A percentile compares a stretch with the other conserved stretches of the same genome.
Conservation (phyloP, 768 basidiomycete genomes). For the Xanthoconium stramineum region DNA sequence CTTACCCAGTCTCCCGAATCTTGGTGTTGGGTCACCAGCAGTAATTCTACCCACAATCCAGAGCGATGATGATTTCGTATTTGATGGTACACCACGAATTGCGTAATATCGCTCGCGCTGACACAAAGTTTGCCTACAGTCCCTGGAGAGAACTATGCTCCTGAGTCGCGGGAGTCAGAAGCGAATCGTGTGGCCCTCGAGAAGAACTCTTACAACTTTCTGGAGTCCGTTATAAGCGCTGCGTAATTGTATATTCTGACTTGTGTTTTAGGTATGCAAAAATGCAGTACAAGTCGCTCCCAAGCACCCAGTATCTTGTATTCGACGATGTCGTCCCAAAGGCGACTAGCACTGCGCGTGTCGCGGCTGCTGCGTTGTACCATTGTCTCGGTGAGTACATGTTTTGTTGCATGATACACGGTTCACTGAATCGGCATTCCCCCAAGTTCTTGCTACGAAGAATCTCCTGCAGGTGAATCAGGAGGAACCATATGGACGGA, state of each 20-base stretch:
- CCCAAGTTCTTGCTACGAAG: constrained; percentile 73
- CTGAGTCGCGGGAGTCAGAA: constrained; percentile 56
- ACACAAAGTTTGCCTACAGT: constrained; percentile 23
- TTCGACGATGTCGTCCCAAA: constrained; percentile 69
- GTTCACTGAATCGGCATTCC: neutral
- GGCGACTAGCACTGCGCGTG: constrained; percentile 64
- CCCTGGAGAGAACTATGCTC: constrained; percentile 24
- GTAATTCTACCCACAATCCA: constrained; percentile 39
- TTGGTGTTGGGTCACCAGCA: constrained; percentile 48
- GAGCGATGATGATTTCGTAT: constrained; percentile 60
- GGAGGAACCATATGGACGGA: constrained; percentile 52
- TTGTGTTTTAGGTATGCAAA: constrained; percentile 58
- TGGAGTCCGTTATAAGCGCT: constrained; percentile 52
- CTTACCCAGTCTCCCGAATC: constrained; percentile 46
- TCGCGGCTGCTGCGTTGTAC: constrained; percentile 81
- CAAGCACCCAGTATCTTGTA: constrained; percentile 44
- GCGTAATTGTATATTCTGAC: constrained; percentile 10
- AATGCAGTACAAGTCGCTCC: constrained; percentile 67
- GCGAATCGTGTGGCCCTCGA: constrained; percentile 59
- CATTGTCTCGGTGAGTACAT: constrained; percentile 69
- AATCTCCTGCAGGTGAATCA: constrained; percentile 63
- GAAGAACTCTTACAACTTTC: constrained; percentile 73
- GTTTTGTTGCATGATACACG: neutral
- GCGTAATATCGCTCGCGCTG: neutral
- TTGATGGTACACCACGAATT: constrained; percentile 48